Conservation (phyloP, 1,284 basidiomycete genomes). For the Amylostereum areolatum region DNA sequence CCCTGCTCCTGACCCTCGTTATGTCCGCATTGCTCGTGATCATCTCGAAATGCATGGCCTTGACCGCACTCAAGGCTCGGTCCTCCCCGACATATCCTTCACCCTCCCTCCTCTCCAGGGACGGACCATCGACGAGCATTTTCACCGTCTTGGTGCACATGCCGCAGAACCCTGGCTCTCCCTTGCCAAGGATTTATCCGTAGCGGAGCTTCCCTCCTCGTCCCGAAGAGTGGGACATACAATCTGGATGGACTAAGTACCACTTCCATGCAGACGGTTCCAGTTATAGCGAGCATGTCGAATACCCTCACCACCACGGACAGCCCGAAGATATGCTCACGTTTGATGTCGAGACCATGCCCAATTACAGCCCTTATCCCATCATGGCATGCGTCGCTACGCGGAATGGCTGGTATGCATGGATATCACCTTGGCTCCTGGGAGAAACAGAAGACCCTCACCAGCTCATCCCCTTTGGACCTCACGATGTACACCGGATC, state of each 20-base stretch:
- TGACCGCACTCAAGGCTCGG: constrained; percentile 74
- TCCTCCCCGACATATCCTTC: constrained; percentile 75
- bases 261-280: constrained; percentile 57
- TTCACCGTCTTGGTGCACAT: constrained; percentile 71
- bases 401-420: constrained; percentile 86
- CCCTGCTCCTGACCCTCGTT: constrained; percentile 54
- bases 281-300: constrained; percentile 58
- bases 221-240: constrained; percentile 69
- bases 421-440: constrained; percentile 93
- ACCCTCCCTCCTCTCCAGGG: constrained; percentile 85
- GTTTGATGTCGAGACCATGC: constrained; percentile 96
- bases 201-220: constrained; percentile 50
- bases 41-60: constrained; percentile 81
- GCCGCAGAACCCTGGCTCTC: constrained; percentile 80
- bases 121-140: constrained; percentile 82
- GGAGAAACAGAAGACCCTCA: constrained; percentile 55
- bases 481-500: constrained; percentile 47
- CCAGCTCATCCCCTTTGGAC: constrained; percentile 77
- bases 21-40: constrained; percentile 70
- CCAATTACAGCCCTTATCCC: constrained; percentile 74
- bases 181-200: constrained; percentile 64
- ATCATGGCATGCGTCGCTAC: constrained; percentile 91
- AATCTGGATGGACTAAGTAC: constrained; percentile 92
- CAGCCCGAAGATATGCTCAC: constrained; percentile 69
- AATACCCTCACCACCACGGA: constrained; percentile 53